Percentiles rank a stretch among this genome's conserved stretches.
Conservation (phyloP, 2,329 filamentous ascomycete genomes). For the Mycogone perniciosa region DNA sequence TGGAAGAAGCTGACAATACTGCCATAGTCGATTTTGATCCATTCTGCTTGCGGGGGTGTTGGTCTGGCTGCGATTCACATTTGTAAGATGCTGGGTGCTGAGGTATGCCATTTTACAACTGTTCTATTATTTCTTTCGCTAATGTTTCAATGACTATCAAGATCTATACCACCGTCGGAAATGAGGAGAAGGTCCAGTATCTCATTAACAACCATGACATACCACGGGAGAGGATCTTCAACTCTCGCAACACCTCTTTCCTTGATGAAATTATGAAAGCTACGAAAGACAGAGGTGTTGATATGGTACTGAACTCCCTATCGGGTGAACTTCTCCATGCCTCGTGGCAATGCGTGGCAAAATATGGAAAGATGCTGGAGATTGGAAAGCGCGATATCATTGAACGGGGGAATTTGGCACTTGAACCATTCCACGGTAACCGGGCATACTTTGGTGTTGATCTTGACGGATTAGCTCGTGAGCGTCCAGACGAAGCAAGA, state of each 20-base stretch:
- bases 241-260: constrained; percentile 28
- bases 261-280: constrained; percentile 19
- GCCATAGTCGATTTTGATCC: constrained; percentile 27
- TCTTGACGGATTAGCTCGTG: constrained; percentile 11
- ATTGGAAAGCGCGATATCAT: constrained; percentile 34
- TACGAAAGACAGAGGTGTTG: constrained; percentile 27
- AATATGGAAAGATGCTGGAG: constrained; percentile 39
- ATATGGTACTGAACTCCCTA: constrained; percentile 35
- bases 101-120: constrained; percentile 18
- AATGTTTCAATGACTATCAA: no score
- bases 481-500: constrained; percentile 6
- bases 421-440: constrained; percentile 37
- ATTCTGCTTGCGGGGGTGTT: constrained; percentile 27
- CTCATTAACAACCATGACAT: constrained; percentile 27
- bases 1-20: no score
- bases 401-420: constrained; percentile 34
- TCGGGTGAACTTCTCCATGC: constrained; percentile 35
- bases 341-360: constrained; percentile 38
- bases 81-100: constrained; percentile 23
- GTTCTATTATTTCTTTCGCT: no score
- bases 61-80: constrained; percentile 29
- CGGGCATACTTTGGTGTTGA: constrained; percentile 31
- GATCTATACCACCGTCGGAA: constrained; percentile 24
- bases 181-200: constrained; percentile 28
- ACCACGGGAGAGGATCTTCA: constrained; percentile 27